These are phyloP conservation scores for Pyrenula massariospora DNA, from an alignment of 495 filamentous ascomycete genomes.

Conservation along the genomic window DNA sequence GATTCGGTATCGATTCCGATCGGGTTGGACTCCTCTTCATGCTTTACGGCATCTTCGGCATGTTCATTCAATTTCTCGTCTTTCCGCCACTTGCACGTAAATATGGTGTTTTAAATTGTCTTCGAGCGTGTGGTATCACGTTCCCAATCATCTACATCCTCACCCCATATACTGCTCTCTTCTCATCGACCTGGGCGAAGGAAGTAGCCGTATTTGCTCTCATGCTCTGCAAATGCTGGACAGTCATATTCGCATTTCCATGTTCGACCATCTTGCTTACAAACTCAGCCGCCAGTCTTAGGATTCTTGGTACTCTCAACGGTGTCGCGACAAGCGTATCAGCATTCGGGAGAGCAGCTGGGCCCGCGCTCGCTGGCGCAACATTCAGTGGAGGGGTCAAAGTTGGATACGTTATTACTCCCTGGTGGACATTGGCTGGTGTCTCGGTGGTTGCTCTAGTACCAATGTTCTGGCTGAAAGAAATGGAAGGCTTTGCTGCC, in stretches of 20 bases:
- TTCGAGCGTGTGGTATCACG: slow-evolving; percentile 32
- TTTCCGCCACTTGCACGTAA: slow-evolving; percentile 59
- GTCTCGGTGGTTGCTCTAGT: slow-evolving; percentile 51
- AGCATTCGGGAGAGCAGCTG: slow-evolving; percentile 64
- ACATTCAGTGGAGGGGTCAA: slow-evolving; percentile 62
- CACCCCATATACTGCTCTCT: slow-evolving; percentile 60
- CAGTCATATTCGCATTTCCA: slow-evolving; percentile 73
- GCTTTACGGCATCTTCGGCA: slow-evolving; percentile 57
- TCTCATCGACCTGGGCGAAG: slow-evolving; percentile 24
- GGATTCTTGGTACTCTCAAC: slow-evolving; percentile 78
- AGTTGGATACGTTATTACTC: slow-evolving; percentile 56
- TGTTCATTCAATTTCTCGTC: slow-evolving; percentile 65
- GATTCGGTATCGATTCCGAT: slow-evolving; percentile 58
- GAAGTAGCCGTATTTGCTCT: slow-evolving; percentile 33
- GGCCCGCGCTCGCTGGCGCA: slow-evolving; percentile 56
- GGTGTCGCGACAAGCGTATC: slow-evolving; percentile 72
- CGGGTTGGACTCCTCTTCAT: slow-evolving; percentile 71
- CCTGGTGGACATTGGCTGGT: slow-evolving; percentile 63
- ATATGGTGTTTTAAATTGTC: slow-evolving; percentile 60
- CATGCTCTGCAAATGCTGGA: slow-evolving; percentile 56
- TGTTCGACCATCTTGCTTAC: slow-evolving; percentile 82
- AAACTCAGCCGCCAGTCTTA: slow-evolving; percentile 65
- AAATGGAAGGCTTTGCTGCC: slow-evolving; percentile 56
- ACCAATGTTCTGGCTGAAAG: slow-evolving; percentile 58
- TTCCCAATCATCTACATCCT: slow-evolving; percentile 64